phyloP scores from a whole-genome alignment of 2,329 filamentous ascomycete genomes.

The Chaetothyriales sp. region DNA sequence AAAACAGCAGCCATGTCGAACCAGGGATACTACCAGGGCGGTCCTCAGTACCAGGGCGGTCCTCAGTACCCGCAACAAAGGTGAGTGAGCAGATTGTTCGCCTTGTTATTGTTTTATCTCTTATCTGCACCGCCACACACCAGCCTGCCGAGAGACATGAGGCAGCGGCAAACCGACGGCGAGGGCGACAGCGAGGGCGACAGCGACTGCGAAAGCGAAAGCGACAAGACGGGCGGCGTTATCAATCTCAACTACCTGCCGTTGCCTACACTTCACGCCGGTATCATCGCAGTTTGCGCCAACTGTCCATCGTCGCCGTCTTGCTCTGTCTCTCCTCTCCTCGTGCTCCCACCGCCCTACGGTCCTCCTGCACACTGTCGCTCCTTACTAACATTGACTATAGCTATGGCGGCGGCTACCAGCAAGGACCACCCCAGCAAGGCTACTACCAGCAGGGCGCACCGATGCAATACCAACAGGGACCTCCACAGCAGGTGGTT shows the following conservation, averaged over 20 bases:
- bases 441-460: constrained; percentile 36
- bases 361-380: neutral
- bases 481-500: constrained; percentile 29
- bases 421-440: constrained; percentile 9
- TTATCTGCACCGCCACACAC: too few relatives aligned
- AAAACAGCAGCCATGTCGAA: constrained; percentile 10
- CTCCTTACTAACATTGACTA: neutral
- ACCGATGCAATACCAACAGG: constrained; percentile 40
- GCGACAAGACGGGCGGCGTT: too few relatives aligned
- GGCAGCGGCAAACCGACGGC: too few relatives aligned
- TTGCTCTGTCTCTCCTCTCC: too few relatives aligned
- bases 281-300: neutral
- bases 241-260: too few relatives aligned
- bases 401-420: constrained; percentile 3
- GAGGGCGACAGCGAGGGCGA: too few relatives aligned
- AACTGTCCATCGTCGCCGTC: neutral
- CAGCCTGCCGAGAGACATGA: too few relatives aligned
- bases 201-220: too few relatives aligned
- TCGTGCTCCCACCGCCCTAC: neutral
- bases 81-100: constrained; percentile 4
- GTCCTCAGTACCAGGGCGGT: constrained; percentile 7
- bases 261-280: neutral
- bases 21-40: constrained; percentile 15
- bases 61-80: constrained; percentile 17
- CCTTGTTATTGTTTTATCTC: too few relatives aligned